Evolutionary conservation across 139 green algal genomes (phyloP), one percentile per base, ranked within the genome.

Genomic region (Chlamydomonas urium): DNA sequence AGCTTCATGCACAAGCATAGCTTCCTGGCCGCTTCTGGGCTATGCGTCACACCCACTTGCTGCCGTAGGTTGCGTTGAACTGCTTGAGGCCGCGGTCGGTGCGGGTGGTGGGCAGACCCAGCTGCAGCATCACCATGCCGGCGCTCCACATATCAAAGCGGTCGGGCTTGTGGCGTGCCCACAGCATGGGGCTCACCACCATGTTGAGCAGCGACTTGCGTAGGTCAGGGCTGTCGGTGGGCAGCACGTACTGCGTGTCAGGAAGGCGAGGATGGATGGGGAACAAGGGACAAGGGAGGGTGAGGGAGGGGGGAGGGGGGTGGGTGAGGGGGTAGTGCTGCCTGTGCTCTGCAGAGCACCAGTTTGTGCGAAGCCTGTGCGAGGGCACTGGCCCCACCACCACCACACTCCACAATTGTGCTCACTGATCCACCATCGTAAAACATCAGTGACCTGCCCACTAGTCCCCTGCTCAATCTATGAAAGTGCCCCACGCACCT

Each of bases 141-240:
- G 72, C 66, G 14, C 65, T 74, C 84, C 89, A 97, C 38, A 79
- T 89, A 84, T 97, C 93, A 71, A 97, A 97, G 62, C 89, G 83
- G 85, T 97, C 93, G 6, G 93, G 93, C 61, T 90, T 89, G 86
- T 94, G 63, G 4, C 23, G 23, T 4, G 71, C 77, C 93, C 93
- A 97, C 57, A 97, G 88, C 82, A 97, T 84, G 31, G 93, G 89
- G 10, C 84, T 91, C 65, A 93, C 88, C 6, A 85, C 85, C 33
- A 78, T 71, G 45, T 74, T 74, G 6, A 92, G 66, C 3, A 79
- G 42, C 14, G 79, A 75, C 65, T 85, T 85, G 32, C 85, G 59
- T 33, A 96, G 76, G 76, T 93, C 74, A 0, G 90, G 90, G 0
- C 80, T 75, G 67, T 93, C 86, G 21, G 89, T 94, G 19, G 91